These are phyloP conservation scores for Phytophthora nicotianae DNA, from an alignment of 352 stramenopile species.

Conservation along the genomic window DNA sequence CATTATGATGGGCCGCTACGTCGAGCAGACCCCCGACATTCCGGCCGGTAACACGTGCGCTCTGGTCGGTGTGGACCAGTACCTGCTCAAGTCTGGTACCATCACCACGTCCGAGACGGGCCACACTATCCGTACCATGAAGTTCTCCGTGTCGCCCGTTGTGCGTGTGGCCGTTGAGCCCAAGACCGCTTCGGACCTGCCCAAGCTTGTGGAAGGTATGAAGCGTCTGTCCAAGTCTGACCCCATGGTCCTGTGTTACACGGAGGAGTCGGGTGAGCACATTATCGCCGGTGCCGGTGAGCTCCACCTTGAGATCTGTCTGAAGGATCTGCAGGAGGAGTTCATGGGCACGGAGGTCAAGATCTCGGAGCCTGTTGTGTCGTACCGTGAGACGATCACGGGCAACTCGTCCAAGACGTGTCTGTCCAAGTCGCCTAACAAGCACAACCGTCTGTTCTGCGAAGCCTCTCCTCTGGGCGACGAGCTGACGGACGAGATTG, in stretches of 20 bases:
- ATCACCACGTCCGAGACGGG: conserved; percentile 98
- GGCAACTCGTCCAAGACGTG: conserved; percentile 95
- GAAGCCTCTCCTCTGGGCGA: conserved; percentile 91
- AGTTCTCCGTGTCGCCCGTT: conserved; percentile 99
- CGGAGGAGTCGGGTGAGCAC: conserved; percentile 99
- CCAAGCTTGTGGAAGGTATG: conserved; percentile 99
- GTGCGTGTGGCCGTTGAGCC: conserved; percentile 99
- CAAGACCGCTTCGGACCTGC: conserved; percentile 98
- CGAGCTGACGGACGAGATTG: conserved; percentile 97
- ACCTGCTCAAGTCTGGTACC: conserved; percentile 99
- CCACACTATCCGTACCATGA: conserved; percentile 99
- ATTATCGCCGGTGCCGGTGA: conserved; percentile 99
- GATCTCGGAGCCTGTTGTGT: conserved; percentile 99
- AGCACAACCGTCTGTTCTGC: conserved; percentile 99
- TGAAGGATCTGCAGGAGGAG: conserved; percentile 99
- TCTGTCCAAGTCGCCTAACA: conserved; percentile 99
- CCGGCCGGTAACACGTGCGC: conserved; percentile 99
- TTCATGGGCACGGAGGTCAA: conserved; percentile 99
- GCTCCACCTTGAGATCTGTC: conserved; percentile 99
- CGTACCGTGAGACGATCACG: conserved; percentile 99
- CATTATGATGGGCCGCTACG: conserved; percentile 99
- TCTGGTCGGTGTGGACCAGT: conserved; percentile 99
- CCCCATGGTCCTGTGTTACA: conserved; percentile 99
- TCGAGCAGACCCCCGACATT: conserved; percentile 98
- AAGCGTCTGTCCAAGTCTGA: conserved; percentile 99